Percentiles rank a stretch among this genome's conserved stretches.
Evolutionary conservation across 495 filamentous ascomycete genomes (phyloP).

Genomic region (Eremomyces bilateralis): DNA sequence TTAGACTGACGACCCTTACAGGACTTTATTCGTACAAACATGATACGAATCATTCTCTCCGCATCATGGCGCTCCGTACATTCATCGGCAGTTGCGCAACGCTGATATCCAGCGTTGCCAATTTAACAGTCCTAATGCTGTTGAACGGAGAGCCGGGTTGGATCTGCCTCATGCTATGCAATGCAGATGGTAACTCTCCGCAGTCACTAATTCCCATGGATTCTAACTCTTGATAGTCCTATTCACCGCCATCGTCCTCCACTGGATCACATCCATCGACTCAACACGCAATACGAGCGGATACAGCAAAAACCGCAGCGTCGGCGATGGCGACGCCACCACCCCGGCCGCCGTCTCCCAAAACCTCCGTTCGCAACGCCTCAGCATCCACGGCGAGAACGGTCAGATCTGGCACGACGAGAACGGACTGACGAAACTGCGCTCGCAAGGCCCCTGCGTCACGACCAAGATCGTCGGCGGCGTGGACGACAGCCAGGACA

Average conservation of each 20-base stretch:
- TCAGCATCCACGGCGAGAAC: no score
- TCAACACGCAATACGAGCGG: no score
- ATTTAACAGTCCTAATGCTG: slow-evolving; percentile 27
- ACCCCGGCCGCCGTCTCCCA: background rate
- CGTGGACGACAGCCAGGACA: slow-evolving; percentile 1
- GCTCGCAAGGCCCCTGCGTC: no score
- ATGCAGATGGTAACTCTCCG: slow-evolving; percentile 25
- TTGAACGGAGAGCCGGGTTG: slow-evolving; percentile 31
- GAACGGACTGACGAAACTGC: no score
- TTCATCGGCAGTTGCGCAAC: slow-evolving; percentile 29
- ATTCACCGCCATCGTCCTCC: slow-evolving; percentile 29
- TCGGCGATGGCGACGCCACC: slow-evolving; percentile 7
- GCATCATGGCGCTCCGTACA: slow-evolving; percentile 23
- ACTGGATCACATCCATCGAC: slow-evolving; percentile 32
- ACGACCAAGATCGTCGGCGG: background rate
- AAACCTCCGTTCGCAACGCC: no score
- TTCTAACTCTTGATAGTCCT: slow-evolving; percentile 18
- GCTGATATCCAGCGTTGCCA: slow-evolving; percentile 27
- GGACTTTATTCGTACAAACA: slow-evolving; percentile 25
- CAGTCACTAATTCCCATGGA: background rate
- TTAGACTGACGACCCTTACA: no score
- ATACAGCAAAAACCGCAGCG: no score
- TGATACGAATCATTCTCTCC: slow-evolving; percentile 18
- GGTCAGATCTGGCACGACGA: no score
- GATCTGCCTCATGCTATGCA: slow-evolving; percentile 35